phyloP scores from a whole-genome alignment of 805 yeast genomes.

The Kurtzmaniella cleridarum region DNA sequence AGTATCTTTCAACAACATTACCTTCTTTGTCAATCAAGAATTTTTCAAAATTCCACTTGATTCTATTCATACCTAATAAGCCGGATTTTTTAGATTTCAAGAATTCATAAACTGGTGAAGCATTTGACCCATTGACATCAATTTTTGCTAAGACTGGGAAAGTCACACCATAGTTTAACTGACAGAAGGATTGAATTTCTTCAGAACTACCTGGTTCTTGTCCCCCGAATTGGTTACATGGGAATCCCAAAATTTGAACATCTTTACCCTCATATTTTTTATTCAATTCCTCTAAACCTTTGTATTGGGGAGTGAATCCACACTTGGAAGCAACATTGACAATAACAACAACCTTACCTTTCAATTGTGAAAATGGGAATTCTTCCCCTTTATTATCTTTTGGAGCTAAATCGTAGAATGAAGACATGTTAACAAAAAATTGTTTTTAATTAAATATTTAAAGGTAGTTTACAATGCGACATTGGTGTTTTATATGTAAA shows the following conservation, averaged over 20 bases:
- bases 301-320: slow-evolving; percentile 68
- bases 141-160: slow-evolving; percentile 36
- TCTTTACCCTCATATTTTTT: slow-evolving; percentile 60
- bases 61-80: slow-evolving; percentile 34
- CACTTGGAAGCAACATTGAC: slow-evolving; percentile 90
- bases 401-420: slow-evolving; percentile 67
- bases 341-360: slow-evolving; percentile 76
- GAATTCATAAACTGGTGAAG: slow-evolving; percentile 22
- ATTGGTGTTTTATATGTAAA: background rate
- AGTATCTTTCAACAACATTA: slow-evolving; percentile 52
- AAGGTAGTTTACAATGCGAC: background rate
- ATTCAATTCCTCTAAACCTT: slow-evolving; percentile 64
- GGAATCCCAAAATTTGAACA: slow-evolving; percentile 73
- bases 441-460: slow-evolving; percentile 3
- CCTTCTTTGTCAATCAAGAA: slow-evolving; percentile 59
- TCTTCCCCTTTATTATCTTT: slow-evolving; percentile 53
- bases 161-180: slow-evolving; percentile 22
- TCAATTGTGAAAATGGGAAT: slow-evolving; percentile 53
- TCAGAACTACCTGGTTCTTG: slow-evolving; percentile 68
- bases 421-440: slow-evolving; percentile 35
- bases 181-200: slow-evolving; percentile 16
- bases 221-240: slow-evolving; percentile 83
- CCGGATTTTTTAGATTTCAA: slow-evolving; percentile 24
- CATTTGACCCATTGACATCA: slow-evolving; percentile 30
- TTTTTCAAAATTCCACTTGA: slow-evolving; percentile 79